Evolutionary conservation across 192 early-diverging fungal species (phyloP), one percentile per base, ranked within the genome.

Genomic region (Podila epicladia): DNA sequence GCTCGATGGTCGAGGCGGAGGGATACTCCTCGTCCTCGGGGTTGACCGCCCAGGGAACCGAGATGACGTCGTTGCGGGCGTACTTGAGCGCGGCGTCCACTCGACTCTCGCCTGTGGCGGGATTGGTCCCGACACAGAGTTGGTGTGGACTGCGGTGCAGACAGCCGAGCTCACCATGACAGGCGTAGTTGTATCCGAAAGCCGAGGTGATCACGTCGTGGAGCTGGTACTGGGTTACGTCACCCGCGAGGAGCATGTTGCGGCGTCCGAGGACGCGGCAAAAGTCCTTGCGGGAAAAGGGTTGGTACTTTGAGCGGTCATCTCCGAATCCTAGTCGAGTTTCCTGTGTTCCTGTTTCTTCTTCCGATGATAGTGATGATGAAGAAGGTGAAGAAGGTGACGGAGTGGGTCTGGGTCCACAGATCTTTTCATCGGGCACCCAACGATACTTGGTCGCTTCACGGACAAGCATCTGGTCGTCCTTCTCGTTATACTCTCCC

Each of bases 111-210:
- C 53, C 53, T 26, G 53, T 55, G 22, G 24, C 5, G 6, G 53
- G n/a, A 7, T 60, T 60, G 11, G 67, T 60, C 24, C 41, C 57
- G 1, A 32, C 38, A 50, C 76, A 79, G 65, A 79, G 76, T 32
- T 65, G 58, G 66, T 75, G 78, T 5, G 74, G 29, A 22, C 58
- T 53, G 48, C 80, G 83, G 15, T 82, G 82, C 69, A 87, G 84
- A 71, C 89, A 90, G 15, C 79, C 75, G 15, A 83, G 72, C 66
- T 88, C 89, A 17, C 89, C 89, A 73, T 84, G 88, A 57, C 89
- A 90, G 58, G 70, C 82, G 3, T 85, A 84, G 9, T 78, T 80
- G 41, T 83, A 84, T 29, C 84, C 60, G 32, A 90, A 84, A 37
- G 83, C 73, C 66, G 87, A 83, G 26, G 85, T 24, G 6, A 88